A percentile compares a stretch with the other conserved stretches of the same genome.
These are phyloP conservation scores for Botrytis hyacinthi DNA, from an alignment of 2,329 filamentous ascomycete genomes.

Conservation along the genomic window DNA sequence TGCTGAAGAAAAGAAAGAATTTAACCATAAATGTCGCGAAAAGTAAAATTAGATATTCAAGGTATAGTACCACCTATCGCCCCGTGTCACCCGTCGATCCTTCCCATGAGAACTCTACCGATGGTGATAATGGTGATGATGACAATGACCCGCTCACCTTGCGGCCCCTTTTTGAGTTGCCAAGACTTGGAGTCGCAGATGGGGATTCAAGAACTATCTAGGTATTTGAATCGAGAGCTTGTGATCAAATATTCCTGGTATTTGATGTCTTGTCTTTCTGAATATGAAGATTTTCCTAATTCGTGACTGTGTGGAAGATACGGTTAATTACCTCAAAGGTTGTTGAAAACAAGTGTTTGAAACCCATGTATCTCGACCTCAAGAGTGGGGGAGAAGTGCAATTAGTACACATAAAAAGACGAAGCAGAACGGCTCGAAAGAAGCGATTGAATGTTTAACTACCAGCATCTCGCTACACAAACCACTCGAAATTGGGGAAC, in stretches of 20 bases:
- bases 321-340: accelerated
- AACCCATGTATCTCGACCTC: neutral
- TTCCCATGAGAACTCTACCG: neutral
- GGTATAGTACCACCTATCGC: neutral
- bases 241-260: accelerated
- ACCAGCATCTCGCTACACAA: too few species aligned
- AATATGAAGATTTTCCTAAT: too few species aligned
- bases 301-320: neutral
- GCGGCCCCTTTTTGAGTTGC: neutral
- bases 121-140: neutral
- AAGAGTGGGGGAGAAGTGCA: neutral
- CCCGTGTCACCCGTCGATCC: neutral
- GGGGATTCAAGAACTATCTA: too few species aligned
- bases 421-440: neutral
- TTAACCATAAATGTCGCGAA: neutral
- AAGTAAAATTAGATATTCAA: neutral
- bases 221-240: neutral
- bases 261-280: neutral
- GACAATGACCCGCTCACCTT: neutral
- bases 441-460: neutral
- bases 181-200: neutral
- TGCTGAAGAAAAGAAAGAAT: too few species aligned
- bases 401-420: neutral
- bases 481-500: too few species aligned
- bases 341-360: neutral